phyloP scores from a whole-genome alignment of 2,329 filamentous ascomycete genomes.

The Stemphylium lycopersici region DNA sequence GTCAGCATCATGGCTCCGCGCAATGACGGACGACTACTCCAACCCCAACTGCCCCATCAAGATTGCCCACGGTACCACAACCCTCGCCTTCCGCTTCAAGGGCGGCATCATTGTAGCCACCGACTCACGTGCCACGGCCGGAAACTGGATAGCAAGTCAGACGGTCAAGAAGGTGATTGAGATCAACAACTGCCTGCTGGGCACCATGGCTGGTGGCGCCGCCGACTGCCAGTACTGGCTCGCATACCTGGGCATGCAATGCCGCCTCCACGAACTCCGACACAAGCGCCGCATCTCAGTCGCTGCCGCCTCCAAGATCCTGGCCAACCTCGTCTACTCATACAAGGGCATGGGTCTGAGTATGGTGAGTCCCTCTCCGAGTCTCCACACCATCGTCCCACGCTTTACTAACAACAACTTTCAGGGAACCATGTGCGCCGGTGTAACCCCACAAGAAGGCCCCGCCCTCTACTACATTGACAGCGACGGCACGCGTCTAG shows the following conservation, averaged over 20 bases:
- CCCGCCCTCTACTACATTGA: conserved; percentile 99
- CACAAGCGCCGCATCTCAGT: conserved; percentile 99
- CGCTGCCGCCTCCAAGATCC: conserved; percentile 95
- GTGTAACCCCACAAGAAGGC: conserved; percentile 92
- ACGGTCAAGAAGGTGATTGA: conserved; percentile 99
- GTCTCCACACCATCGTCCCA: not conserved
- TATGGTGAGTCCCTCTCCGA: conserved; percentile 63
- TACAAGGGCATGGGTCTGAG: conserved; percentile 99
- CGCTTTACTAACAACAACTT: conserved; percentile 12
- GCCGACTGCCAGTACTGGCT: conserved; percentile 99
- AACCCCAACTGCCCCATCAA: conserved; percentile 99
- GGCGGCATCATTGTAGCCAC: conserved; percentile 98
- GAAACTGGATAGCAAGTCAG: conserved; percentile 99
- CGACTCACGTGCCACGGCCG: conserved; percentile 94
- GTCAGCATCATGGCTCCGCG: conserved; percentile 93
- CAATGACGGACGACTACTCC: conserved; percentile 94
- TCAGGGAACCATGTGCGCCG: conserved; percentile 93
- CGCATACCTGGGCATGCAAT: conserved; percentile 98
- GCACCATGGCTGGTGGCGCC: conserved; percentile 97
- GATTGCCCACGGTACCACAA: conserved; percentile 98
- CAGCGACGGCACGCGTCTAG: conserved; percentile 88
- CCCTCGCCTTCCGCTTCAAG: conserved; percentile 96
- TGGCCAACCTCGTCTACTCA: conserved; percentile 95
- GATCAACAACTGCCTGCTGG: conserved; percentile 92
- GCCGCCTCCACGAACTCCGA: conserved; percentile 96